Conservation (phyloP, 2,329 filamentous ascomycete genomes). For the Penicillium glabrum region DNA sequence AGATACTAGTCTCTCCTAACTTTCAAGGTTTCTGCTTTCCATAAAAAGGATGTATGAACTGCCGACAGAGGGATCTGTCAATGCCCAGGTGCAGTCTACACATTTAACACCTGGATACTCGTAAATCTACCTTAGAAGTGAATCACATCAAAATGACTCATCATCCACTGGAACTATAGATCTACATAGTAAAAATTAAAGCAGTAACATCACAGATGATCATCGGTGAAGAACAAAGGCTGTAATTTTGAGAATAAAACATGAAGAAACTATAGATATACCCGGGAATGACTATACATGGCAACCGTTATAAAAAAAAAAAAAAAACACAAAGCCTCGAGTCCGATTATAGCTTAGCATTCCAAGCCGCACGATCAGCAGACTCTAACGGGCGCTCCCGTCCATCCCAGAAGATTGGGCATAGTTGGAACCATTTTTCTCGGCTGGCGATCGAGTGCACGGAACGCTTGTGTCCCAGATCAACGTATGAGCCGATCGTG, state of each 20-base stretch:
- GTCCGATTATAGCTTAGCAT: conserved; percentile 43
- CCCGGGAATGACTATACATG: neutral
- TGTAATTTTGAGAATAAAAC: neutral
- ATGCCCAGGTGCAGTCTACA: too few species aligned
- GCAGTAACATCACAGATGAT: neutral
- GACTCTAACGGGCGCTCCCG: conserved; percentile 44
- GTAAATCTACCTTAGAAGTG: too few species aligned
- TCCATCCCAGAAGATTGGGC: conserved; percentile 52
- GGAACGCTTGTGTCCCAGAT: conserved; percentile 70
- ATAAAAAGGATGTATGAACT: too few species aligned
- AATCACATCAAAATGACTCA: too few species aligned
- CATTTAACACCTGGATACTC: too few species aligned
- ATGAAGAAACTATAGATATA: neutral
- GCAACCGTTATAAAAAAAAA: neutral
- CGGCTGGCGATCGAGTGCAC: conserved; percentile 23
- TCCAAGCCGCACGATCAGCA: conserved; percentile 48
- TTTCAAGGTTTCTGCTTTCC: too few species aligned
- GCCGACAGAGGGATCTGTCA: too few species aligned
- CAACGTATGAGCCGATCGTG: conserved; percentile 69
- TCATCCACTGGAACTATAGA: too few species aligned
- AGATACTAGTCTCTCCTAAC: neutral
- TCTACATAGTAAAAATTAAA: too few species aligned
- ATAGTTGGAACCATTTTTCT: conserved; percentile 38
- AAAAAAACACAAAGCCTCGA: neutral
- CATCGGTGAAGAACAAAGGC: neutral